Base-by-base conservation (phyloP, 2,329 filamentous ascomycete genomes). In the Colletotrichum shisoi region DNA sequence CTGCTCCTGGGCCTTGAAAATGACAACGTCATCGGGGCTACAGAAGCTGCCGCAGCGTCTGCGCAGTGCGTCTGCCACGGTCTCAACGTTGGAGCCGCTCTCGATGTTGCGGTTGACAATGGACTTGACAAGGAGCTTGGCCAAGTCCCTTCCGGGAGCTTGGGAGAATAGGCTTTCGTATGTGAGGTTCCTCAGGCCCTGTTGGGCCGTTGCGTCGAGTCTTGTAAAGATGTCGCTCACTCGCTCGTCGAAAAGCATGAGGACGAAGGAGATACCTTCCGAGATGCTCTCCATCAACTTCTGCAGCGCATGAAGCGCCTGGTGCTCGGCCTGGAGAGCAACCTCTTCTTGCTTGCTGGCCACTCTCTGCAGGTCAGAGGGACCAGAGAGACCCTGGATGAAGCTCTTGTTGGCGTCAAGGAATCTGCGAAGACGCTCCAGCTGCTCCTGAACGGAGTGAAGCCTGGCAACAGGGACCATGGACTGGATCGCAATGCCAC, bases 61-160 rank as follows among this genome's bases (percentile, higher is more conserved):
- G 53, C 95, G 87, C 57, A 99, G 81, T n/a, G 94, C 93, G 78
- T 99, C 95, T 0, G 95, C 94, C 27, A 99, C 93, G 0, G 94
- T 97, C 79, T 99, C 96, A 21, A 99, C 94, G 70, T 98, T 99
- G 4, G 94, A 94, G 11, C 96, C 95, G 74, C 93, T 97, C 65
- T 94, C 91, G 72, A 99, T 99, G 77, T 97, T 99, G 73, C 94
- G 89, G 77, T 98, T 98, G 62, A 99, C 95, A 74, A 99, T 98
- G 0, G 94, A 93, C 77, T 98, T 99, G 63, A 99, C 95, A 1
- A 99, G 84, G 62, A 97, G 87, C 78, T 97, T 97, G 3, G 94
- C 96, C 27, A 98, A 86, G 12, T 97, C 93, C 72, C 93, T 93
- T 39, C 95, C 95, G 19, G 88, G 84, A 6, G 85, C 79, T 48